phyloP scores from a whole-genome alignment of 2,329 filamentous ascomycete genomes.

The Alternaria hordeiaustralica region DNA sequence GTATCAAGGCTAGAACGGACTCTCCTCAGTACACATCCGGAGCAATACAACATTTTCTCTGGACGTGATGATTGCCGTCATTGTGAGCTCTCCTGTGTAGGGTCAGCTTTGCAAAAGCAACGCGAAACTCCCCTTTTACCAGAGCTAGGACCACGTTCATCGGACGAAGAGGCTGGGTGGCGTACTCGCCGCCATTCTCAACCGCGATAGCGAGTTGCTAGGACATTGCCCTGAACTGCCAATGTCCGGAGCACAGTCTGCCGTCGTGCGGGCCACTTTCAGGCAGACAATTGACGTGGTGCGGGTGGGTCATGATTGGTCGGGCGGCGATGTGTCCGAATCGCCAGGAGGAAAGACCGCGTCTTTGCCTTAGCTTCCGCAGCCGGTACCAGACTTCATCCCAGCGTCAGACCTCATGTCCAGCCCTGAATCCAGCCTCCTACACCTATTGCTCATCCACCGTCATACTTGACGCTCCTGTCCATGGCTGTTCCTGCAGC shows the following conservation, averaged over 20 bases:
- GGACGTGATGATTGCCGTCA: neutral
- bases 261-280: slow-evolving; percentile 18
- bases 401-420: neutral
- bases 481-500: neutral
- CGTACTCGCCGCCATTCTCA: neutral
- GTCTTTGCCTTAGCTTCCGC: slow-evolving; percentile 15
- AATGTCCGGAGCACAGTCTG: neutral
- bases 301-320: slow-evolving; percentile 14
- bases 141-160: neutral
- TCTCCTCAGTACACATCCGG: neutral
- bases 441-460: neutral
- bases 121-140: neutral
- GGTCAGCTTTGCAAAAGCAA: neutral
- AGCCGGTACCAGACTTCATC: slow-evolving; percentile 2
- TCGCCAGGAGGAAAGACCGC: slow-evolving; percentile 6
- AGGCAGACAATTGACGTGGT: slow-evolving; percentile 12
- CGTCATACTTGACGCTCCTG: neutral
- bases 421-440: neutral
- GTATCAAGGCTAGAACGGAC: neutral
- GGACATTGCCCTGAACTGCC: neutral
- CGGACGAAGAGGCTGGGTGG: neutral
- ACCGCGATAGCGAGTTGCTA: neutral
- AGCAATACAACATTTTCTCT: neutral
- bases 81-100: neutral
- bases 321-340: neutral